These are phyloP conservation scores for Xylaria polymorpha DNA, from an alignment of 2,329 filamentous ascomycete species.

Conservation along the genomic window DNA sequence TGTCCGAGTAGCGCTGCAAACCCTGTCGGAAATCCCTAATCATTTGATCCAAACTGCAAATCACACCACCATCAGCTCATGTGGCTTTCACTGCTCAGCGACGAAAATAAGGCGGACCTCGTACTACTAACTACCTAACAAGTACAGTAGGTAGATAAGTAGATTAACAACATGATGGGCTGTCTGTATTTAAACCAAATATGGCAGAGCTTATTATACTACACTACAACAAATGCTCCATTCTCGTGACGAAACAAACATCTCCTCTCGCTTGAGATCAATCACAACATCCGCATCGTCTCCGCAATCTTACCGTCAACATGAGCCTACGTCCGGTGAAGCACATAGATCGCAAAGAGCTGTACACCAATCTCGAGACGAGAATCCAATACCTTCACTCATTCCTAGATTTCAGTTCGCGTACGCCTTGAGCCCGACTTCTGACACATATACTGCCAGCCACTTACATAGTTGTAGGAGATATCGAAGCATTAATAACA, in stretches of 20 bases:
- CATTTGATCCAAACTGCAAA: slow-evolving; percentile 25
- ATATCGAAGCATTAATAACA: slow-evolving; percentile 75
- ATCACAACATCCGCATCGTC: neutral
- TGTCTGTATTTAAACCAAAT: slow-evolving; percentile 19
- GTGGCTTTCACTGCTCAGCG: slow-evolving; percentile 12
- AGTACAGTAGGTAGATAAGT: neutral
- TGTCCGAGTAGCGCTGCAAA: slow-evolving; percentile 19
- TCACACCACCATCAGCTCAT: slow-evolving; percentile 40
- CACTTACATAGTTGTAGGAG: slow-evolving; percentile 60
- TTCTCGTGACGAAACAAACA: slow-evolving; percentile 11
- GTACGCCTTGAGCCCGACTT: slow-evolving; percentile 57
- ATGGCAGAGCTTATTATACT: neutral
- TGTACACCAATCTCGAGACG: slow-evolving; percentile 77
- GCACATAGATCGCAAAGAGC: slow-evolving; percentile 75
- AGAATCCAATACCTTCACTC: slow-evolving; percentile 78
- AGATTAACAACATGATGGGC: slow-evolving; percentile 1
- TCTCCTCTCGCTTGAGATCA: too few species aligned
- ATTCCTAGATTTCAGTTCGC: slow-evolving; percentile 78
- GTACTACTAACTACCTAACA: slow-evolving; percentile 6
- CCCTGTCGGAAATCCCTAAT: slow-evolving; percentile 22
- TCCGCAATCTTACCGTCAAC: slow-evolving; percentile 24
- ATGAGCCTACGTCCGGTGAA: slow-evolving; percentile 54
- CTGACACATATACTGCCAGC: neutral
- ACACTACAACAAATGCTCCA: neutral
- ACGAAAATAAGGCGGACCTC: slow-evolving; percentile 33